Evolutionary conservation across 169 alveolate genomes (phyloP).

Genomic region (Plasmodium malariae): DNA sequence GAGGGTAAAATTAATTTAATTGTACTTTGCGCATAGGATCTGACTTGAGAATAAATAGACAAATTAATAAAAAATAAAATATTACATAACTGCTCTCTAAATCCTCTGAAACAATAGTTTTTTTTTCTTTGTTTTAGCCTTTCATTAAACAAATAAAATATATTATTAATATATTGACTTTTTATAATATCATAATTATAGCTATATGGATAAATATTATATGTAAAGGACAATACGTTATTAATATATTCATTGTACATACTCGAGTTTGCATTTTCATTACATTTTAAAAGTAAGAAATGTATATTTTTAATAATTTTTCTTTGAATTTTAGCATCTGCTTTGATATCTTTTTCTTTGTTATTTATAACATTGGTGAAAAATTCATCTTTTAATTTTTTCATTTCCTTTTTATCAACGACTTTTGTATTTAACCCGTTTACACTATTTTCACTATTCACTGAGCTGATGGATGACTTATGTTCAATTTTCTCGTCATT

Average conservation of each 20-base stretch:
- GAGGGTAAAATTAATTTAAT: slow-evolving; percentile 60
- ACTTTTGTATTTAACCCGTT: slow-evolving; percentile 7
- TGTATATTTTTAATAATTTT: slow-evolving; percentile 59
- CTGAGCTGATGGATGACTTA: slow-evolving; percentile 4
- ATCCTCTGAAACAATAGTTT: slow-evolving; percentile 48
- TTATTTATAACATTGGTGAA: slow-evolving; percentile 40
- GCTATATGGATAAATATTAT: slow-evolving; percentile 70
- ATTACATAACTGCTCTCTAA: slow-evolving; percentile 62
- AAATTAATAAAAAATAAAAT: slow-evolving; percentile 59
- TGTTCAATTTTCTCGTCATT: slow-evolving; percentile 32
- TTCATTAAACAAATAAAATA: slow-evolving; percentile 53
- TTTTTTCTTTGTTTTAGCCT: slow-evolving; percentile 67
- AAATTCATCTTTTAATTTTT: slow-evolving; percentile 40
- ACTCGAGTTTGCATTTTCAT: slow-evolving; percentile 43
- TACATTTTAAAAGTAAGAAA: slow-evolving; percentile 50
- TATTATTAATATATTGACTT: slow-evolving; percentile 64
- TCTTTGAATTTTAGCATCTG: slow-evolving; percentile 70
- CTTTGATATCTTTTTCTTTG: slow-evolving; percentile 58
- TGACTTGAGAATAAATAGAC: slow-evolving; percentile 70
- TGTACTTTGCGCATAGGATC: slow-evolving; percentile 74
- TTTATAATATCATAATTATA: slow-evolving; percentile 64
- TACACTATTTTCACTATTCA: slow-evolving; percentile 8
- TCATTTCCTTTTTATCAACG: slow-evolving; percentile 11
- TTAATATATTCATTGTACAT: slow-evolving; percentile 67
- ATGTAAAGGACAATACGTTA: slow-evolving; percentile 55